A percentile compares a stretch with the other conserved stretches of the same genome.
Conservation (phyloP, 805 yeast species). For the Candida manassasensis region DNA sequence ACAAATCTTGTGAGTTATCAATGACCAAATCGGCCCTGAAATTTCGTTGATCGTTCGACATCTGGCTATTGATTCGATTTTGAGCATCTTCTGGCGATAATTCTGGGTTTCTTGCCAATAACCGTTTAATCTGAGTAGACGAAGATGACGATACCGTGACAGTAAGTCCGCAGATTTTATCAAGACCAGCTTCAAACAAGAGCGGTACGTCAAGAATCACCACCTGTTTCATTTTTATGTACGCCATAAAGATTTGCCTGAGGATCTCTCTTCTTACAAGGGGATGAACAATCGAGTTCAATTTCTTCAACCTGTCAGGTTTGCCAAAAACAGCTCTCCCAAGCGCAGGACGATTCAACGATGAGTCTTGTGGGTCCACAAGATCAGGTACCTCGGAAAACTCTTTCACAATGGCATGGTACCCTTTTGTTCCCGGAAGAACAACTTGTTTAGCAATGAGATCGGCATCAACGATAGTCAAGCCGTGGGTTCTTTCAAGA, state of each 20-base stretch:
- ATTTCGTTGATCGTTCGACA: constrained; percentile 57
- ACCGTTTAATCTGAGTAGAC: constrained; percentile 57
- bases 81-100: constrained; percentile 61
- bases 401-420: constrained; percentile 54
- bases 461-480: constrained; percentile 85
- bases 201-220: constrained; percentile 88
- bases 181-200: constrained; percentile 74
- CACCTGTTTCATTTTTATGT: constrained; percentile 52
- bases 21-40: constrained; percentile 61
- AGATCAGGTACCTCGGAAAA: constrained; percentile 57
- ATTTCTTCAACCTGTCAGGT: constrained; percentile 47
- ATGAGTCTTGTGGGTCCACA: constrained; percentile 34
- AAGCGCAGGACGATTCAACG: constrained; percentile 65
- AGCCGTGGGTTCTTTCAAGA: constrained; percentile 44
- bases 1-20: constrained; percentile 46
- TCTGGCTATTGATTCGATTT: constrained; percentile 72
- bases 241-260: constrained; percentile 50
- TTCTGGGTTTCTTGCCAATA: constrained; percentile 63
- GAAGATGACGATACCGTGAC: constrained; percentile 63
- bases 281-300: constrained; percentile 84
- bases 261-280: constrained; percentile 70
- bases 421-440: constrained; percentile 72
- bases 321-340: constrained; percentile 78
- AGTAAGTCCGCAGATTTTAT: constrained; percentile 64
- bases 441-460: constrained; percentile 82